phyloP scores from a whole-genome alignment of 1,284 basidiomycete species.

The Flammula alnicola region DNA sequence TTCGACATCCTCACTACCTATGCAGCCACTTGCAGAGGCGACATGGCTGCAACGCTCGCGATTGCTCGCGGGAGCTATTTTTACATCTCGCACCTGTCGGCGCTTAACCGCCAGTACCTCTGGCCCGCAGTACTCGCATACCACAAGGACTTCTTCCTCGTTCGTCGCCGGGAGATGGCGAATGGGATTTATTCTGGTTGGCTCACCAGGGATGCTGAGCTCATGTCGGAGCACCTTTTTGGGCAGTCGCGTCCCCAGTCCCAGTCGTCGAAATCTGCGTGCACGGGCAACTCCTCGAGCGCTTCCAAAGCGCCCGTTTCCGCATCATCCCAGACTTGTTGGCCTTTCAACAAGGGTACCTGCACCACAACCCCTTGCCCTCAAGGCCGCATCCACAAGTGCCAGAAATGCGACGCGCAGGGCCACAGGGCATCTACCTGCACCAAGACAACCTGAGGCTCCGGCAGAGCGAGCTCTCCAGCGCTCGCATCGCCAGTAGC shows the following conservation, averaged over 20 bases:
- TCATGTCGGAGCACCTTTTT: not conserved
- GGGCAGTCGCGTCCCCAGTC: not conserved
- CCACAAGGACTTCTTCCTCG: not conserved
- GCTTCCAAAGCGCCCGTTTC: not conserved
- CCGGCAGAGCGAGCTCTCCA: conserved; percentile 10
- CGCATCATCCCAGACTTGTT: conserved; percentile 9
- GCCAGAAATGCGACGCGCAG: conserved; percentile 12
- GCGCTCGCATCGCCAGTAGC: too few species aligned
- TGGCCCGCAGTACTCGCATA: conserved; percentile 1
- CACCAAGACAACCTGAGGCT: conserved; percentile 11
- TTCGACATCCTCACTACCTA: conserved; percentile 22
- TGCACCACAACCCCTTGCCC: conserved; percentile 7
- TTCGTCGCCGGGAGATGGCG: not conserved
- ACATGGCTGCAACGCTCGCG: not conserved
- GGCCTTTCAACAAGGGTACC: conserved; percentile 9
- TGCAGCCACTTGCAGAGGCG: conserved; percentile 6
- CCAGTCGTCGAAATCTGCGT: not conserved
- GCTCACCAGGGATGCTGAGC: not conserved
- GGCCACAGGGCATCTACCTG: conserved; percentile 7
- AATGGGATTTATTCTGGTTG: not conserved
- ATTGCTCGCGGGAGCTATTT: not conserved
- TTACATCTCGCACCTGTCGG: conserved; percentile 3
- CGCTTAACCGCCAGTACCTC: not conserved
- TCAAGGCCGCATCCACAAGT: conserved; percentile 15
- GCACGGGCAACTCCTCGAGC: not conserved